Evolutionary conservation across 345 rosid genomes (phyloP).

Genomic region (Murraya paniculata): DNA sequence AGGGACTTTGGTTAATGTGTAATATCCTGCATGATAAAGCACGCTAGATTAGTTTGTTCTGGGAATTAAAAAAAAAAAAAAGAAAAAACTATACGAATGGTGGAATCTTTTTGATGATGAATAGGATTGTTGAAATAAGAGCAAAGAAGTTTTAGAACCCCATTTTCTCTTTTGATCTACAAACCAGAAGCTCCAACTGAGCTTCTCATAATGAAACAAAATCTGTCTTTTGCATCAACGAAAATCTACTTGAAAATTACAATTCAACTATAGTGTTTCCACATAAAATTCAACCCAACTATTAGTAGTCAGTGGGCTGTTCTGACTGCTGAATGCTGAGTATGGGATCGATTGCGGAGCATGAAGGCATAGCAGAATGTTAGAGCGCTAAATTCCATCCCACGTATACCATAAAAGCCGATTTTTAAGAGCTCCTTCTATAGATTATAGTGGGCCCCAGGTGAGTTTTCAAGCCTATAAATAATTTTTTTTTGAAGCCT

Average conservation of each 20-base stretch:
- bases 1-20: not conserved
- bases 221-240: not conserved
- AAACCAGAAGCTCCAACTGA: not conserved
- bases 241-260: not conserved
- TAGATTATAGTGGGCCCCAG: too few species aligned
- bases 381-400: too few species aligned
- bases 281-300: not conserved
- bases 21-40: not conserved
- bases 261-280: not conserved
- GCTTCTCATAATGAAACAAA: not conserved
- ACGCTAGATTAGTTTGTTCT: too few species aligned
- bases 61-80: not conserved
- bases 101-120: too few species aligned
- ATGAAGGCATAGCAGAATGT: too few species aligned
- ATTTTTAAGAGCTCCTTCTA: too few species aligned
- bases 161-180: not conserved
- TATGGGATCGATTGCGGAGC: not conserved
- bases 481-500: too few species aligned
- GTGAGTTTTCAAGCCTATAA: not conserved
- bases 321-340: not conserved
- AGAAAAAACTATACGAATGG: not conserved
- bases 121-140: too few species aligned
- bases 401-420: too few species aligned
- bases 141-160: not conserved
- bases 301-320: not conserved